Evolutionary conservation across 2,329 filamentous ascomycete genomes (phyloP).

Genomic region (Ceratocystiopsis sp.): DNA sequence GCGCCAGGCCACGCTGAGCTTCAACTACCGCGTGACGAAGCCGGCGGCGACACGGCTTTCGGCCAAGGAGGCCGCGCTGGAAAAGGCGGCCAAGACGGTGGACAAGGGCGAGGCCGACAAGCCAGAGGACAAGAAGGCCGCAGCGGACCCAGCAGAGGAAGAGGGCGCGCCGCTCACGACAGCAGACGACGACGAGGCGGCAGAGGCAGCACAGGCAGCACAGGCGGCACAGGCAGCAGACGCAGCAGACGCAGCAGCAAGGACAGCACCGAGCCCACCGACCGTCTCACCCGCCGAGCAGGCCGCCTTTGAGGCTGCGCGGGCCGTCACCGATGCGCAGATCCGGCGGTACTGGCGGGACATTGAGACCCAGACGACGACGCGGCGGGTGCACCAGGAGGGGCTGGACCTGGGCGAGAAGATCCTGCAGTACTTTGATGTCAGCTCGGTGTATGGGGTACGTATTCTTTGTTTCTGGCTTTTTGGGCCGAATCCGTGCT

Average conservation of each 20-base stretch:
- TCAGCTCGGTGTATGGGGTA: constrained; percentile 82
- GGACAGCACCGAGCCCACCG: too few species aligned
- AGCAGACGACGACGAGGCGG: too few species aligned
- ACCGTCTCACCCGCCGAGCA: not conserved
- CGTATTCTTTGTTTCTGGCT: constrained; percentile 21
- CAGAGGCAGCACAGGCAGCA: too few species aligned
- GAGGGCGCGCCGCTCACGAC: not conserved
- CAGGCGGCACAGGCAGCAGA: not conserved
- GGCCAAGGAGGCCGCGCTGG: constrained; percentile 24
- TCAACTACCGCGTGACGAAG: constrained; percentile 41
- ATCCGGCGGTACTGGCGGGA: constrained; percentile 62
- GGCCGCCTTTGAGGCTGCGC: constrained; percentile 35
- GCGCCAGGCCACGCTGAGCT: constrained; percentile 40
- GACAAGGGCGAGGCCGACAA: constrained; percentile 12
- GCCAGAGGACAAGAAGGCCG: constrained; percentile 11
- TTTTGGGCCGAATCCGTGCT: constrained; percentile 1
- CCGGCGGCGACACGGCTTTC: constrained; percentile 24
- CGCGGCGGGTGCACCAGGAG: constrained; percentile 62
- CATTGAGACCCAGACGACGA: constrained; percentile 51
- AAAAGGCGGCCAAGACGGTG: constrained; percentile 9
- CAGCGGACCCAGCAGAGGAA: constrained; percentile 10
- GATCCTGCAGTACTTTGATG: constrained; percentile 80
- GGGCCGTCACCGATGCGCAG: constrained; percentile 47
- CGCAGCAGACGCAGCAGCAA: not conserved
- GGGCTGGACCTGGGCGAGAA: constrained; percentile 61